Percentiles rank a stretch among this genome's conserved stretches.
Evolutionary conservation across 306 rosid species (phyloP).

Genomic region (Elaeagnus macrophylla): DNA sequence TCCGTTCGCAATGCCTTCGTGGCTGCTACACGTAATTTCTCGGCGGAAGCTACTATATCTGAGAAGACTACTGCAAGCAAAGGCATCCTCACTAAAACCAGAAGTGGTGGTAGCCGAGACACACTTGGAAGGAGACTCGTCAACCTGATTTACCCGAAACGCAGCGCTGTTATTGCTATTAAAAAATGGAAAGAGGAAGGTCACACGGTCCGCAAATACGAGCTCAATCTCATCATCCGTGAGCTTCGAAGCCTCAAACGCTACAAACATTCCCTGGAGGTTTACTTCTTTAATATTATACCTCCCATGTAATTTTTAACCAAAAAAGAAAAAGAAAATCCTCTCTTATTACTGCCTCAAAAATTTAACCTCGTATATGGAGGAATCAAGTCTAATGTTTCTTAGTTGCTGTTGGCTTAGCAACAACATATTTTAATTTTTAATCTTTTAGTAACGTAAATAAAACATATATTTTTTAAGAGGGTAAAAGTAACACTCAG

Average conservation of each 20-base stretch:
- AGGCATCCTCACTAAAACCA: slow-evolving; percentile 1
- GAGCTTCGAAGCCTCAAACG: slow-evolving; percentile 82
- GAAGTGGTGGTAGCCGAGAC: slow-evolving; percentile 34
- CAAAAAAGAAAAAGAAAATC: too few species aligned
- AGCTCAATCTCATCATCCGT: slow-evolving; percentile 79
- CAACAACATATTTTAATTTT: too few species aligned
- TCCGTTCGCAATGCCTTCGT: slow-evolving; percentile 31
- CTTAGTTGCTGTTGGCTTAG: too few species aligned
- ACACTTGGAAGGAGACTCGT: slow-evolving; percentile 67
- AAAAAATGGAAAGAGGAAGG: slow-evolving; percentile 88
- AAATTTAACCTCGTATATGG: too few species aligned
- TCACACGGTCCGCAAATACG: slow-evolving; percentile 53
- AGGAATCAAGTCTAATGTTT: too few species aligned
- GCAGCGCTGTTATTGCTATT: slow-evolving; percentile 67
- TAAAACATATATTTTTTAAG: too few species aligned
- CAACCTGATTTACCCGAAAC: slow-evolving; percentile 60
- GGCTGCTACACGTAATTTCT: slow-evolving; percentile 39
- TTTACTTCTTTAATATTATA: slow-evolving; percentile 12
- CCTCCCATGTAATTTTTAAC: neutral
- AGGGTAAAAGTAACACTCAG: too few species aligned
- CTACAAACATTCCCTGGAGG: slow-evolving; percentile 93
- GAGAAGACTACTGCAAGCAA: slow-evolving; percentile 9
- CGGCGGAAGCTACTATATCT: slow-evolving; percentile 24
- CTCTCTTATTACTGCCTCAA: too few species aligned
- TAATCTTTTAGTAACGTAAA: too few species aligned